Conservation (phyloP, 2,329 filamentous ascomycete genomes). For the Aspergillus pseudoterreus region DNA sequence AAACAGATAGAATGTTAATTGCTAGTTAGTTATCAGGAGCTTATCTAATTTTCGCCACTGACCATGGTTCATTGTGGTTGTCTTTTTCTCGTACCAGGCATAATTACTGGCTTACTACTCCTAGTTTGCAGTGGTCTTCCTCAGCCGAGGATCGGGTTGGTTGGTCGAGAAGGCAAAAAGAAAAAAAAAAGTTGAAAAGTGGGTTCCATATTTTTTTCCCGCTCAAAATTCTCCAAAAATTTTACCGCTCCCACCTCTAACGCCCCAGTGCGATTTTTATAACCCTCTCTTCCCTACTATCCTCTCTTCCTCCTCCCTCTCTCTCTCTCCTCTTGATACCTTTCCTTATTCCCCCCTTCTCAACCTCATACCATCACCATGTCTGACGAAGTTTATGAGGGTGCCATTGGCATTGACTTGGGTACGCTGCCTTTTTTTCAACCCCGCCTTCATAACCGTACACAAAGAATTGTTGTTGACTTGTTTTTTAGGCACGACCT, state of each 20-base stretch:
- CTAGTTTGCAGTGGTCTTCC: constrained; percentile 1
- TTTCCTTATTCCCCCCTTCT: constrained; percentile 23
- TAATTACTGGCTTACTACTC: neutral
- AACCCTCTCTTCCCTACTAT: constrained; percentile 10
- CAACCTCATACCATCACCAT: constrained; percentile 54
- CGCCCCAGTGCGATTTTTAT: constrained; percentile 17
- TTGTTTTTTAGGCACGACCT: constrained; percentile 76
- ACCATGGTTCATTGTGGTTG: constrained; percentile 5
- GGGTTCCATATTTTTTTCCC: constrained; percentile 18
- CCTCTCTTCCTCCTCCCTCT: constrained; percentile 8
- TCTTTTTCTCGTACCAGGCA: neutral
- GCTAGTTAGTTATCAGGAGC: neutral
- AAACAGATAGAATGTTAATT: neutral
- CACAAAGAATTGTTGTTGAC: constrained; percentile 17
- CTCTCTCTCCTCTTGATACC: constrained; percentile 8
- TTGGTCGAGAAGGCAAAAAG: constrained; percentile 3
- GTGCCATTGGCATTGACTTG: constrained; percentile 99
- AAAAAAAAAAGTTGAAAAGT: constrained; percentile 15
- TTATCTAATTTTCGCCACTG: constrained; percentile 13
- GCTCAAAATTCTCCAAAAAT: constrained; percentile 14
- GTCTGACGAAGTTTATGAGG: constrained; percentile 98
- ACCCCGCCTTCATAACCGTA: neutral
- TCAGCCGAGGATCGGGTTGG: constrained; percentile 11
- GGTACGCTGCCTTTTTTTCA: constrained; percentile 58
- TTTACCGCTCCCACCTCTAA: constrained; percentile 21